Percentiles rank a stretch among this genome's conserved stretches.
Conservation (phyloP, 768 basidiomycete species). For the Omphalotus guepiniiformis region DNA sequence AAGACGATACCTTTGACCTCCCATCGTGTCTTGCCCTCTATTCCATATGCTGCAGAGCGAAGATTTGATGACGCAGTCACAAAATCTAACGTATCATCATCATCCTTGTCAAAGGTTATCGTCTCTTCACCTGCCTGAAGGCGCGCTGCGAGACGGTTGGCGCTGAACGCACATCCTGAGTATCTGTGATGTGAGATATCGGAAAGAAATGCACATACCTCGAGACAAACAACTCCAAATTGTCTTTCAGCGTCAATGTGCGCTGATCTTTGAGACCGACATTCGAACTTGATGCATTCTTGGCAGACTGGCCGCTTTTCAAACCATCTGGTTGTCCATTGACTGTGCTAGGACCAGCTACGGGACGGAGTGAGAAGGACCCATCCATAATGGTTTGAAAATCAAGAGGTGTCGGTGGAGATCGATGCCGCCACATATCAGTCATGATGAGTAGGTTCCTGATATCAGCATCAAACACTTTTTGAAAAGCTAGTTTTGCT, state of each 20-base stretch:
- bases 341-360: background rate
- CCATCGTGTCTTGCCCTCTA: constrained; percentile 88
- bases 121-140: constrained; percentile 61
- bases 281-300: constrained; percentile 10
- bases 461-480: constrained; percentile 90
- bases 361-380: constrained; percentile 38
- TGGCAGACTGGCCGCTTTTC: constrained; percentile 20
- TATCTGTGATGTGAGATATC: background rate
- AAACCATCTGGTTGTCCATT: constrained; percentile 18
- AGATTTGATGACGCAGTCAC: constrained; percentile 94
- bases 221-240: constrained; percentile 74
- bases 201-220: constrained; percentile 50
- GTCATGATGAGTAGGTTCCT: constrained; percentile 85
- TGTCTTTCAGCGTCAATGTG: constrained; percentile 72
- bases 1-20: constrained; percentile 79
- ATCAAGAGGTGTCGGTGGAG: constrained; percentile 81
- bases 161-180: constrained; percentile 44
- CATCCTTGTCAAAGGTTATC: constrained; percentile 95
- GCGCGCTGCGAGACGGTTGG: constrained; percentile 71
- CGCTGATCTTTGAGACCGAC: constrained; percentile 73
- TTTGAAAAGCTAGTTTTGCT: constrained; percentile 74
- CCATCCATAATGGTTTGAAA: constrained; percentile 71
- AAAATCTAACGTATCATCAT: constrained; percentile 95
- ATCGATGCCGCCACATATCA: constrained; percentile 94
- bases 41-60: constrained; percentile 86